Percentiles rank a stretch among this genome's conserved stretches.
phyloP scores from a whole-genome alignment of 2,329 filamentous ascomycete species.

The Sporothrix mexicana region DNA sequence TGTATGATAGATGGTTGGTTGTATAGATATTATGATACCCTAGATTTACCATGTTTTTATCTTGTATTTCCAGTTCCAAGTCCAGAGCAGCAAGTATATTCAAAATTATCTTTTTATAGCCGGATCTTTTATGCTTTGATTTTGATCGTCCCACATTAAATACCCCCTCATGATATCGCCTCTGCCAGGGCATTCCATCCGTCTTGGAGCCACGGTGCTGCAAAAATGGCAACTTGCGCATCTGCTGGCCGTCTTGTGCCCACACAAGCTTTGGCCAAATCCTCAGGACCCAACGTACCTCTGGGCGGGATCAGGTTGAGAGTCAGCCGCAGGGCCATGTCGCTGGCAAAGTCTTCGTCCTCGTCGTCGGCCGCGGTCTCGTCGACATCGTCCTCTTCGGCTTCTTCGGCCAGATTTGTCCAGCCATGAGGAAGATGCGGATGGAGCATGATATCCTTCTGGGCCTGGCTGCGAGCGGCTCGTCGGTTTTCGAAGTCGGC shows the following conservation, averaged over 20 bases:
- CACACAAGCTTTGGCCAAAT: slow-evolving; percentile 74
- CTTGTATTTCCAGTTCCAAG: not conserved
- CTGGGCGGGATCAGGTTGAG: slow-evolving; percentile 73
- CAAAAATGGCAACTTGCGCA: slow-evolving; percentile 75
- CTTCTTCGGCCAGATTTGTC: slow-evolving; percentile 68
- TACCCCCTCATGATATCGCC: slow-evolving; percentile 41
- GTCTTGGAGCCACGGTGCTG: slow-evolving; percentile 76
- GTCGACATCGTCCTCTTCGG: slow-evolving; percentile 46
- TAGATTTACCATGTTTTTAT: not conserved
- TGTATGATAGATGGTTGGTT: not conserved
- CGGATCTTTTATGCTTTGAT: not conserved
- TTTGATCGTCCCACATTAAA: not conserved
- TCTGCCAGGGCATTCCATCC: slow-evolving; percentile 68
- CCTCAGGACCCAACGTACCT: slow-evolving; percentile 69
- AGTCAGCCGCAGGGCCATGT: slow-evolving; percentile 85
- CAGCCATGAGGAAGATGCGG: slow-evolving; percentile 82
- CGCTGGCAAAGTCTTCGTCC: slow-evolving; percentile 57
- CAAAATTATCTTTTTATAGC: not conserved
- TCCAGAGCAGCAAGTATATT: not conserved
- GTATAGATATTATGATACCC: slow-evolving; percentile 24
- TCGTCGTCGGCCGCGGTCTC: slow-evolving; percentile 49
- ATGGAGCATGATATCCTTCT: slow-evolving; percentile 78
- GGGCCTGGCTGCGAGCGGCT: slow-evolving; percentile 64
- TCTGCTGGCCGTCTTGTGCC: slow-evolving; percentile 74
- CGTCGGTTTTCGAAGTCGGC: slow-evolving; percentile 56